Conservation (phyloP, 352 stramenopile species). For the Thalassiosira mediterranea region DNA sequence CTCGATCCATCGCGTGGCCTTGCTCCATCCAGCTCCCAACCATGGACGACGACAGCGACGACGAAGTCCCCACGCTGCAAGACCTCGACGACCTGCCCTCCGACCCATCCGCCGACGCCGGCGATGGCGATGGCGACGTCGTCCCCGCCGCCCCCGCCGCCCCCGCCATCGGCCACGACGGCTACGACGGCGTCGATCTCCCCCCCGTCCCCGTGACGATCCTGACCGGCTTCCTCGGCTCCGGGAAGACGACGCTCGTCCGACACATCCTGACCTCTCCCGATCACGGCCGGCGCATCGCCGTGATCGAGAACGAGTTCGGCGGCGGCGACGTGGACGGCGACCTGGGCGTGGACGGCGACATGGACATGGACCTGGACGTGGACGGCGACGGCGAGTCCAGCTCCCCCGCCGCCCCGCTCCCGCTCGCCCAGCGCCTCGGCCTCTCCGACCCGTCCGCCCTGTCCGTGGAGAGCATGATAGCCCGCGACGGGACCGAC, state of each 20-base stretch:
- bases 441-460: slow-evolving; percentile 37
- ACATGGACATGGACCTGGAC: too few relatives aligned
- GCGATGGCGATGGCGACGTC: too few relatives aligned
- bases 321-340: slow-evolving; percentile 79
- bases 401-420: too few relatives aligned
- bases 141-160: too few relatives aligned
- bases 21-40: background rate
- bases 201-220: slow-evolving; percentile 92
- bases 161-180: too few relatives aligned
- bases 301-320: slow-evolving; percentile 99
- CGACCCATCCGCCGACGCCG: too few relatives aligned
- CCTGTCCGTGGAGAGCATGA: slow-evolving; percentile 71
- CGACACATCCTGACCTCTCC: slow-evolving; percentile 91
- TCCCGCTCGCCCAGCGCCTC: slow-evolving; percentile 15
- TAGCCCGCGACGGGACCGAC: slow-evolving; percentile 68
- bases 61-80: slow-evolving; percentile 83
- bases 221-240: slow-evolving; percentile 91
- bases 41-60: slow-evolving; percentile 12
- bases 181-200: too few relatives aligned
- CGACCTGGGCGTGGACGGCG: too few relatives aligned
- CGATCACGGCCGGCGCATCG: slow-evolving; percentile 91
- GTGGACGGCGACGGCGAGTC: too few relatives aligned
- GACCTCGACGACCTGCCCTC: slow-evolving; percentile 90
- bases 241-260: slow-evolving; percentile 95
- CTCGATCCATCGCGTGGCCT: too few relatives aligned